phyloP scores from a whole-genome alignment of 1,139 yeast genomes.

The Pichia sp. region DNA sequence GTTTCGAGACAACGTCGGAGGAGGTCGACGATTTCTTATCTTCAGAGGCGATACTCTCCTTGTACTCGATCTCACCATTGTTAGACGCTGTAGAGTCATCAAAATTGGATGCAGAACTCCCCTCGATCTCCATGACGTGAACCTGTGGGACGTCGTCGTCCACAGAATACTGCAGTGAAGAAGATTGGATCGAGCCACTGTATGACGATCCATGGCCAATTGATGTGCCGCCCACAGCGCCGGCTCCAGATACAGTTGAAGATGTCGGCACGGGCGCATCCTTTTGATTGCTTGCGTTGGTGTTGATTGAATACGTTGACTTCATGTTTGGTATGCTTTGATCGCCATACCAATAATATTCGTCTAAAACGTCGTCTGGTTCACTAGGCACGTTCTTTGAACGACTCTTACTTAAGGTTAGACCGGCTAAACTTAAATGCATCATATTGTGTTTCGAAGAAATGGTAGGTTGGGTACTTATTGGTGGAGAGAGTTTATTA shows the following conservation, averaged over 20 bases:
- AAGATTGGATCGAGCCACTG: not conserved
- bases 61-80: conserved; percentile 10
- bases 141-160: conserved; percentile 2
- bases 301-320: conserved; percentile 1
- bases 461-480: not conserved
- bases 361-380: conserved; percentile 42
- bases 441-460: conserved; percentile 18
- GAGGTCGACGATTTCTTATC: too few relatives aligned
- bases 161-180: not conserved
- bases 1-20: not conserved
- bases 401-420: conserved; percentile 15
- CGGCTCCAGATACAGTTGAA: too few relatives aligned
- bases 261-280: too few relatives aligned
- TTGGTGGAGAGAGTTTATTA: not conserved
- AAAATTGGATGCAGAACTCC: conserved; percentile 1
- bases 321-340: not conserved
- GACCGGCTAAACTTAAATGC: conserved; percentile 22
- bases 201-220: too few relatives aligned
- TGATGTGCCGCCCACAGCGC: too few relatives aligned
- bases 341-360: conserved; percentile 50
- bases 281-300: not conserved
- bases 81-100: not conserved
- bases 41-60: not conserved
- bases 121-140: conserved; percentile 8
- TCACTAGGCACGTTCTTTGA: conserved; percentile 17